Evolutionary conservation across 2,329 filamentous ascomycete species (phyloP), one percentile per base, ranked within the genome.

Genomic region (Graphilbum fragrans): DNA sequence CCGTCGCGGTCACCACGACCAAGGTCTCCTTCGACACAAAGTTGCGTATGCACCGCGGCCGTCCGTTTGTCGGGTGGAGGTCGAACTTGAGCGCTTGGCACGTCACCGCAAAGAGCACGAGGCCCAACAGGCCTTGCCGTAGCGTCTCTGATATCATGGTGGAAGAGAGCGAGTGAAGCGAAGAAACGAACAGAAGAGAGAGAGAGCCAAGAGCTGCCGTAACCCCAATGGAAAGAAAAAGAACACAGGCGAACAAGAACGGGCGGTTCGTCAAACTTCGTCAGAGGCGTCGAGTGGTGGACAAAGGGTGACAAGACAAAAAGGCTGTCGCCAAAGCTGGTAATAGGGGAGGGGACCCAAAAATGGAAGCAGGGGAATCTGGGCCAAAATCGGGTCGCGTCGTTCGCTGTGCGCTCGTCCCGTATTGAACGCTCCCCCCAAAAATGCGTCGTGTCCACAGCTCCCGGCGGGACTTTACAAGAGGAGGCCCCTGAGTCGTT

Each of bases 21-120:
- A 98, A 69, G 49, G 92, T 94, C 58, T 95, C 87, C 64, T 79
- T 83, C 47, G 77, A 74, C 50, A 95, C 88, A 62, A 95, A 98
- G 69, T 98, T 98, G 60, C 90, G 79, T 62, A 98, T 84, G 68
- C 92, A 98, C 67, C 90, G 77, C 66, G 90, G 83, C 59, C 74
- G 69, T 44, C 65, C 62, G 40, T 66, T 63, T 50, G 79, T 73
- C 35, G 87, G 86, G 54, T 76, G 65, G 47, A 98, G 77, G 56
- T 98, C 92, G 72, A 98, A 95, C 69, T 94, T 95, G 55, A 98
- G 78, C 45, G 87, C 87, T 51, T 70, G 62, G 49, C 67, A 65
- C 50, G 65, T 65, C 45, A 67, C 64, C 49, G 70, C 62, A 44
- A 80, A 60, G 43, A 80, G 60, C 49, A 78, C 59, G 39, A 79